phyloP scores from a whole-genome alignment of 148 eudicot species.

The Salicornia ramosissima region DNA sequence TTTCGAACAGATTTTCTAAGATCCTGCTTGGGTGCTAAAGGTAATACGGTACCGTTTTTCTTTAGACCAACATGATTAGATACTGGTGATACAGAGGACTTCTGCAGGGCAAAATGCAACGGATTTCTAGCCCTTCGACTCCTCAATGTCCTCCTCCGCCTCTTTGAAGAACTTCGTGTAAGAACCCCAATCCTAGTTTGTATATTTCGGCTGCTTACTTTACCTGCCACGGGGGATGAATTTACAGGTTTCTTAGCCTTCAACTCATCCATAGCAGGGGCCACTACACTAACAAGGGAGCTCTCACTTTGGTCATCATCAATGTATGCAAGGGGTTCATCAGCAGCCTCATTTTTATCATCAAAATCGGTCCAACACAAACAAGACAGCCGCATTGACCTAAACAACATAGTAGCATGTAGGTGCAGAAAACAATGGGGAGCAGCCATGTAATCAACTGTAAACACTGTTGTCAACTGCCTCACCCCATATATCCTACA shows the following conservation, averaged over 20 bases:
- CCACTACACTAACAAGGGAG: background rate
- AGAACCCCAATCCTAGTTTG: constrained; percentile 33
- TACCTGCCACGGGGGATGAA: constrained; percentile 25
- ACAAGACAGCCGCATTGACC: constrained; percentile 35
- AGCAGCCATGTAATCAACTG: constrained; percentile 48
- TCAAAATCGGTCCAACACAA: constrained; percentile 12
- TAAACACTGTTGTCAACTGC: constrained; percentile 45
- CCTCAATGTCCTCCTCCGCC: constrained; percentile 61
- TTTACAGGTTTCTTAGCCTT: constrained; percentile 20
- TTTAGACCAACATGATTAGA: constrained; percentile 26
- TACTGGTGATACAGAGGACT: constrained; percentile 30
- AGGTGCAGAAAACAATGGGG: constrained; percentile 53
- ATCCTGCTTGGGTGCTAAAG: constrained; percentile 21
- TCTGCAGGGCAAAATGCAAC: constrained; percentile 34
- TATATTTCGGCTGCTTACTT: constrained; percentile 25
- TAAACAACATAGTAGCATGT: constrained; percentile 40
- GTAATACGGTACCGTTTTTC: constrained; percentile 18
- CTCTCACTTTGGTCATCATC: constrained; percentile 14
- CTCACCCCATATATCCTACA: constrained; percentile 47
- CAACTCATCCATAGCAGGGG: constrained; percentile 22
- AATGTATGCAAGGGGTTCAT: constrained; percentile 16
- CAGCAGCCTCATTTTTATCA: constrained; percentile 15
- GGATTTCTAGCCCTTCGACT: constrained; percentile 49
- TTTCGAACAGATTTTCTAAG: constrained; percentile 34
- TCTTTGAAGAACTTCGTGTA: constrained; percentile 47